Conservation (phyloP, 163 green algal genomes). For the Scenedesmus sp. region DNA sequence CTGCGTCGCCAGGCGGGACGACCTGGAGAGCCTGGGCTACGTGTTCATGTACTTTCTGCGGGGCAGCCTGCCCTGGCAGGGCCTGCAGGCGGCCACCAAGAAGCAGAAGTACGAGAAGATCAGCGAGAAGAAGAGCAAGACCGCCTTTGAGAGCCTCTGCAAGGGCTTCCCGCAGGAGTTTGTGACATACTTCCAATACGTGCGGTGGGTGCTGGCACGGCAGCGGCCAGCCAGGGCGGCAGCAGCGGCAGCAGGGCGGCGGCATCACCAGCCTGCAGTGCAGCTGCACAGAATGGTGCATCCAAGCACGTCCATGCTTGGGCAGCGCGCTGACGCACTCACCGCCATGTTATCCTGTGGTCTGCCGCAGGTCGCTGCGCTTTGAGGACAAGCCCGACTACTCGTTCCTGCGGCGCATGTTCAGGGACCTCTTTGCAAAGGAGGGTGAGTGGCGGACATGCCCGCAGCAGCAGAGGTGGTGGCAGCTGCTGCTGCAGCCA, state of each 20-base stretch:
- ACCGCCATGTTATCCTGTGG: background rate
- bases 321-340: background rate
- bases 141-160: conserved; percentile 95
- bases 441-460: conserved; percentile 83
- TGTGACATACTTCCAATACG: conserved; percentile 97
- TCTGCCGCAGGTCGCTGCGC: conserved; percentile 85
- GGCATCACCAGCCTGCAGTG: background rate
- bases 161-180: conserved; percentile 97
- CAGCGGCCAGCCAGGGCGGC: background rate
- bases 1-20: conserved; percentile 78
- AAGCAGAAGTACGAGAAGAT: conserved; percentile 99
- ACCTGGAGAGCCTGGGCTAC: conserved; percentile 97
- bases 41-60: conserved; percentile 99
- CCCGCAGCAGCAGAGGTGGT: too few relatives aligned
- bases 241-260: too few relatives aligned
- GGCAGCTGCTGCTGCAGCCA: background rate
- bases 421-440: conserved; percentile 97
- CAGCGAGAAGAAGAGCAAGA: conserved; percentile 99
- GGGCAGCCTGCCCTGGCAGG: conserved; percentile 96
- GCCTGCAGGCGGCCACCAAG: conserved; percentile 93
- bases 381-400: conserved; percentile 99
- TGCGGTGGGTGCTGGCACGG: conserved; percentile 15
- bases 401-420: conserved; percentile 96
- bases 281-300: background rate
- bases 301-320: too few relatives aligned